A percentile compares a stretch with the other conserved stretches of the same genome.
Conservation (phyloP, 441 rosid species). For the Eutrema salsugineum region DNA sequence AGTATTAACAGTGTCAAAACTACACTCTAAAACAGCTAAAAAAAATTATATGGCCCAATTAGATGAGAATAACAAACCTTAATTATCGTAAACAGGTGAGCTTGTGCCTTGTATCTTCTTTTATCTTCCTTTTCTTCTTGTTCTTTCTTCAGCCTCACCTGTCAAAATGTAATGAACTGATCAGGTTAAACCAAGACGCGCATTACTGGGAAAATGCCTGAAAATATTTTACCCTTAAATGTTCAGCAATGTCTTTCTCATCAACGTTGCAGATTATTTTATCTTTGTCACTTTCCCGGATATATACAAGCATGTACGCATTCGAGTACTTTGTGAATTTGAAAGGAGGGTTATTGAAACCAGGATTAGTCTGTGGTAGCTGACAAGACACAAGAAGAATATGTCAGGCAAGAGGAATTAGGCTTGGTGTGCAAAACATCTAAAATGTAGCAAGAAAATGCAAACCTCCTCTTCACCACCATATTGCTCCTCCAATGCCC, state of each 20-base stretch:
- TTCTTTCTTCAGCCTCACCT: slow-evolving; percentile 65
- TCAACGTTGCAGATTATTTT: slow-evolving; percentile 69
- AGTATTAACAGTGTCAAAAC: slow-evolving; percentile 2
- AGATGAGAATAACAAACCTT: slow-evolving; percentile 40
- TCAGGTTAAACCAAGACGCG: slow-evolving; percentile 21
- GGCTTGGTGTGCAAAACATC: not conserved
- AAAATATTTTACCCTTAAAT: slow-evolving; percentile 55
- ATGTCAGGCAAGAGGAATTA: slow-evolving; percentile 4
- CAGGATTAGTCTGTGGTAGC: slow-evolving; percentile 68
- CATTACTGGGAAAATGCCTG: not conserved
- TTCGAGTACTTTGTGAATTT: slow-evolving; percentile 71
- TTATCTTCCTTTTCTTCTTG: slow-evolving; percentile 72
- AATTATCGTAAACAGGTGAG: slow-evolving; percentile 58
- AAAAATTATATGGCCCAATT: not conserved
- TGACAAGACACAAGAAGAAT: slow-evolving; percentile 26
- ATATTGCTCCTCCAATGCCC: slow-evolving; percentile 71
- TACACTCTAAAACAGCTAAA: not conserved
- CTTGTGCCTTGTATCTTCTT: slow-evolving; percentile 64
- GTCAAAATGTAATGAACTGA: slow-evolving; percentile 8
- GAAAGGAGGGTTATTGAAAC: slow-evolving; percentile 62
- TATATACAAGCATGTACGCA: slow-evolving; percentile 79
- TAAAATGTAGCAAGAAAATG: slow-evolving; percentile 15
- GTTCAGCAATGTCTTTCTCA: slow-evolving; percentile 74
- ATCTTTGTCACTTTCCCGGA: slow-evolving; percentile 75
- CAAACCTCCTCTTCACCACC: slow-evolving; percentile 76